phyloP scores from a whole-genome alignment of 2,329 filamentous ascomycete genomes.

The Periconia digitata region DNA sequence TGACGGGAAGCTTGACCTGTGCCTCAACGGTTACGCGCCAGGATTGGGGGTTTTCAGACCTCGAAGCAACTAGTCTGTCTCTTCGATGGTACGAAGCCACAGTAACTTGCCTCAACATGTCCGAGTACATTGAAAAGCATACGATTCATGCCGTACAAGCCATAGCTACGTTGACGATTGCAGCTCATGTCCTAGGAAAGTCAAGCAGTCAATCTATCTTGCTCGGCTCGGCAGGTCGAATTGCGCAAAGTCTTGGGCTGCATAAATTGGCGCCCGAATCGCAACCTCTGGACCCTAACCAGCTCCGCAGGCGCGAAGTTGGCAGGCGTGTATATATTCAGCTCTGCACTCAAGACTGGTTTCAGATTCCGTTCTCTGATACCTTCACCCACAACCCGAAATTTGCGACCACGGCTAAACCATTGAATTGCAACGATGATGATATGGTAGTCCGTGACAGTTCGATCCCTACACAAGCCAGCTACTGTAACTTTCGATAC shows the following conservation, averaged over 20 bases:
- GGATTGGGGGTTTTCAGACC: constrained; percentile 46
- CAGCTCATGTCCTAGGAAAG: constrained; percentile 50
- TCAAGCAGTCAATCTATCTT: constrained; percentile 50
- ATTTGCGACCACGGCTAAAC: constrained; percentile 29
- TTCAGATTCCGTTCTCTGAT: constrained; percentile 45
- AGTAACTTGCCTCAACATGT: constrained; percentile 47
- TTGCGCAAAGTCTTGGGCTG: constrained; percentile 51
- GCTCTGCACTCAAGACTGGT: constrained; percentile 48
- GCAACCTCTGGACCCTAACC: background rate
- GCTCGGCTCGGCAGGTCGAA: constrained; percentile 48
- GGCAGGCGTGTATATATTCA: constrained; percentile 41
- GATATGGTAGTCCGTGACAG: constrained; percentile 13
- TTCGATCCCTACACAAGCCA: constrained; percentile 32
- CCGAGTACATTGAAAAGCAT: constrained; percentile 43
- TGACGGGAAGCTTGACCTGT: constrained; percentile 47
- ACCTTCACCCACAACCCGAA: constrained; percentile 39
- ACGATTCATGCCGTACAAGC: constrained; percentile 49
- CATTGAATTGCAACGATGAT: constrained; percentile 40
- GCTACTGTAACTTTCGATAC: constrained; percentile 41
- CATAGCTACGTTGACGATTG: constrained; percentile 49
- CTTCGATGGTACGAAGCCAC: constrained; percentile 49
- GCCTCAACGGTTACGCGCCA: constrained; percentile 30
- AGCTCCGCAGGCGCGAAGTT: constrained; percentile 29
- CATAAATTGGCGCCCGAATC: constrained; percentile 40
- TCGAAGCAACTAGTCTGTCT: constrained; percentile 43